Evolutionary conservation across 805 yeast genomes (phyloP), one percentile per base, ranked within the genome.

Genomic region (Pichia scutulata): DNA sequence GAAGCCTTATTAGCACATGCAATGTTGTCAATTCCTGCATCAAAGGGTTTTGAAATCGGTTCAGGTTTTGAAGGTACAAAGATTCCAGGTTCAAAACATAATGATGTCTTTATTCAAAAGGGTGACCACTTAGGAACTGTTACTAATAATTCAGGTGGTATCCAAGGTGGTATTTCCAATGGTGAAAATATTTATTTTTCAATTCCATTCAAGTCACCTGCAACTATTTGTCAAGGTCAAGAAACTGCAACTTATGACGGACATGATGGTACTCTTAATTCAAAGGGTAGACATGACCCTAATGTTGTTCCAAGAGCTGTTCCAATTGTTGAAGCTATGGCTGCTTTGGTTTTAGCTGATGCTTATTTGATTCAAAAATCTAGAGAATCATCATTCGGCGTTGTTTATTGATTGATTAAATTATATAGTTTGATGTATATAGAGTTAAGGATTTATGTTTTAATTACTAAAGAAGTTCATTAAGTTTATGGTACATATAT

Each of bases 271-370:
- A 80, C 84, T 10, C 75, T 93, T 53, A 96, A 93, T 48, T 97
- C 99, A 36, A 84, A 92, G 67, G 99, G 99, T 50, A 86, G 99
- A 77, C 99, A 93, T 64, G 99, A 93, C 67, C 99, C 99, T 33
- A 88, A 90, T 62, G 99, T 93, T 49, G 95, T 95, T 21, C 99
- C 99, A 57, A 82, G 99, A 69, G 99, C 99, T 39, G 89, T 93
- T 54, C 98, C 99, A 47, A 93, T 93, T 62, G 98, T 93, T 28
- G 99, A 93, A 73, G 88, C 98, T 40, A 92, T 93, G 98, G 80
- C 98, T 45, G 93, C 97, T n/a, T 75, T 93, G 57, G 97, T 89
- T 2, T 70, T 92, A 55, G 92, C 92, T 41, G 99, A 93, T 67
- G 82, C 87, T 50, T 70, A 86, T 51, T 70, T 93, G 71, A 77